Evolutionary conservation across 2,329 filamentous ascomycete genomes (phyloP), one percentile per base, ranked within the genome.

Genomic region (Tympanopsis confertula): DNA sequence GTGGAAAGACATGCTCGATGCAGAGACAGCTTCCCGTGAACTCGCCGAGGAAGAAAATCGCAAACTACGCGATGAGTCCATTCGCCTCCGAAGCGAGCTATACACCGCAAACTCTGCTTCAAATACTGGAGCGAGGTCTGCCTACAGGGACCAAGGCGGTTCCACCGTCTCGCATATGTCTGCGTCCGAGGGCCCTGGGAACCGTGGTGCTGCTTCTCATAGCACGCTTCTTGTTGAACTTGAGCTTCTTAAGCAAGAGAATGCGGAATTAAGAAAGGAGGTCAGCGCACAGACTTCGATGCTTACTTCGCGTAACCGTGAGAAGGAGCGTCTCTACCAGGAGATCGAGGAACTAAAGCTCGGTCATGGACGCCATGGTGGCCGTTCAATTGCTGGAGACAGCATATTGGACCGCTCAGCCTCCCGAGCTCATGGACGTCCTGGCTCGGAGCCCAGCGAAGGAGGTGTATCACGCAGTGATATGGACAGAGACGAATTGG

Each of bases 271-370:
- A 20, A 78, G 89, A 38, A 82, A 88, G 38, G 88, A 96, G 57
- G 84, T 96, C 20, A 86, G 88, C 43, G 91, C 91, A 3, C 91
- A 98, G 56, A 94, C 88, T 1, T 95, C 88, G 0, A 96, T 98
- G 86, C 71, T 98, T 22, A 95, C 89, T 1, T 96, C 91, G 24
- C 75, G 91, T 18, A 95, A 95, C 52, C 82, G 87, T 19, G 91
- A 98, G 54, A 93, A 94, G 53, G 88, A 96, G 54, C 78, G 87
- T 4, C 68, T 98, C 5, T 94, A 96, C 56, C 86, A 94, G 53
- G 89, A 98, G 55, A 96, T 96, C 44, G 91, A 98, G 59, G 88
- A 95, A 43, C 68, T 98, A 44, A 98, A 96, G 61, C 77, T 96
- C 49, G 78, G 83, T 2, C 81, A 87, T 46, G 79, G 87, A 39